phyloP scores from a whole-genome alignment of 805 yeast genomes.

The Metschnikowia cerradonensis region DNA sequence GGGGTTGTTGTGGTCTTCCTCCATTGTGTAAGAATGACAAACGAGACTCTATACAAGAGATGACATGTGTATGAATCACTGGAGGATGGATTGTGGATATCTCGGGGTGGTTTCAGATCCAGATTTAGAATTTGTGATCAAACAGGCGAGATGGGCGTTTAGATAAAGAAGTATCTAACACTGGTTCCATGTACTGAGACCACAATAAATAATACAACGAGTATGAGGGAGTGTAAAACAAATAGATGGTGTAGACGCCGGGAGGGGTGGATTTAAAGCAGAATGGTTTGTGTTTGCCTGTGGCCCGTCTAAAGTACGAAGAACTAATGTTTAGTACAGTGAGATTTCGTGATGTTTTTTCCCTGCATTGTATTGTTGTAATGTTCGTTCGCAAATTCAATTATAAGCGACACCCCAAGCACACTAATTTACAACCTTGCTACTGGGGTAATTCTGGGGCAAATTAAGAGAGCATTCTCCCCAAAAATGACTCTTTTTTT shows the following conservation, averaged over 20 bases:
- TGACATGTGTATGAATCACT: neutral
- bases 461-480: neutral
- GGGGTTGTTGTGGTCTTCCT: slow-evolving; percentile 2
- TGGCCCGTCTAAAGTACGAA: neutral
- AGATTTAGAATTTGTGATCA: neutral
- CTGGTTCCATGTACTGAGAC: neutral
- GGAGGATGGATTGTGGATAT: neutral
- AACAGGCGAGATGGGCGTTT: neutral
- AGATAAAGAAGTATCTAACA: neutral
- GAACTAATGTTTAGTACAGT: neutral
- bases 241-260: neutral
- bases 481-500: neutral
- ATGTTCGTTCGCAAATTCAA: slow-evolving; percentile 4
- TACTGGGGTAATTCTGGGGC: neutral
- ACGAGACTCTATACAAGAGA: neutral
- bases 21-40: neutral
- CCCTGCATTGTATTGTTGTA: slow-evolving; percentile 4
- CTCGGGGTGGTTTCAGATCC: neutral
- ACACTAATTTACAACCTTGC: neutral
- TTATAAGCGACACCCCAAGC: neutral
- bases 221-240: neutral
- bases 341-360: slow-evolving; percentile 5
- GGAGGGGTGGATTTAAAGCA: neutral
- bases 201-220: neutral
- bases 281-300: neutral